Conservation (phyloP, 2,329 filamentous ascomycete species). For the Ceratocystiopsis sp. region DNA sequence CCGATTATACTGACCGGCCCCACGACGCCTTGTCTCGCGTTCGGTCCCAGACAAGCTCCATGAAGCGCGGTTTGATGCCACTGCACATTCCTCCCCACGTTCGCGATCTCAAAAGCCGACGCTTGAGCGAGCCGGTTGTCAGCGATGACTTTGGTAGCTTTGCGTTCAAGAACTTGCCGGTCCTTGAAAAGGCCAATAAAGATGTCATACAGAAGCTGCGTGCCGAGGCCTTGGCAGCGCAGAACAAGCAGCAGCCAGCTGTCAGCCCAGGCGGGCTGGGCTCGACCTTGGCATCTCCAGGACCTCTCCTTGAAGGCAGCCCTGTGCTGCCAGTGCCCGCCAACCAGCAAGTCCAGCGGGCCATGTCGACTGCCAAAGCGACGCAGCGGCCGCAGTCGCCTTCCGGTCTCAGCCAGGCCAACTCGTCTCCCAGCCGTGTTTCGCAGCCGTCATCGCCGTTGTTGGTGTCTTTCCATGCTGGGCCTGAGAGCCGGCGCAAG, state of each 20-base stretch:
- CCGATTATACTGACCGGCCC: slow-evolving; percentile 70
- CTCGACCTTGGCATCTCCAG: slow-evolving; percentile 35
- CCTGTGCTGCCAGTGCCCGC: slow-evolving; percentile 48
- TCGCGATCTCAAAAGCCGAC: slow-evolving; percentile 69
- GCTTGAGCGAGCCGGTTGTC: slow-evolving; percentile 77
- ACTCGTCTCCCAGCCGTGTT: slow-evolving; percentile 70
- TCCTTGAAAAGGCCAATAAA: slow-evolving; percentile 95
- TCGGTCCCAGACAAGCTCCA: slow-evolving; percentile 67
- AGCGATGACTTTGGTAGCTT: slow-evolving; percentile 93
- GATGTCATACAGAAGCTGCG: slow-evolving; percentile 94
- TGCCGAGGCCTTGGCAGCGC: slow-evolving; percentile 65
- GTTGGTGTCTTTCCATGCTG: slow-evolving; percentile 90
- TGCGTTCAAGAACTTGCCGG: slow-evolving; percentile 90
- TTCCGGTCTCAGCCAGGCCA: slow-evolving; percentile 59
- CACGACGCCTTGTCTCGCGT: slow-evolving; percentile 89
- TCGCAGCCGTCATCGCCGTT: slow-evolving; percentile 72
- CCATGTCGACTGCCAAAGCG: slow-evolving; percentile 66
- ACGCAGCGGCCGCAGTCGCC: slow-evolving; percentile 71
- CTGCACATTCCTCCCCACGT: slow-evolving; percentile 94
- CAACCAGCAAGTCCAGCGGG: slow-evolving; percentile 54
- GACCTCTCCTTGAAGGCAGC: slow-evolving; percentile 64
- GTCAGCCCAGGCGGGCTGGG: slow-evolving; percentile 26
- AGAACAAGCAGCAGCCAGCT: slow-evolving; percentile 30
- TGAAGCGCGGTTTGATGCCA: slow-evolving; percentile 86
- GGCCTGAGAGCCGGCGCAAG: slow-evolving; percentile 66